Base-by-base conservation (phyloP, 257 asterid genomes). In the Solanum dulcamara region DNA sequence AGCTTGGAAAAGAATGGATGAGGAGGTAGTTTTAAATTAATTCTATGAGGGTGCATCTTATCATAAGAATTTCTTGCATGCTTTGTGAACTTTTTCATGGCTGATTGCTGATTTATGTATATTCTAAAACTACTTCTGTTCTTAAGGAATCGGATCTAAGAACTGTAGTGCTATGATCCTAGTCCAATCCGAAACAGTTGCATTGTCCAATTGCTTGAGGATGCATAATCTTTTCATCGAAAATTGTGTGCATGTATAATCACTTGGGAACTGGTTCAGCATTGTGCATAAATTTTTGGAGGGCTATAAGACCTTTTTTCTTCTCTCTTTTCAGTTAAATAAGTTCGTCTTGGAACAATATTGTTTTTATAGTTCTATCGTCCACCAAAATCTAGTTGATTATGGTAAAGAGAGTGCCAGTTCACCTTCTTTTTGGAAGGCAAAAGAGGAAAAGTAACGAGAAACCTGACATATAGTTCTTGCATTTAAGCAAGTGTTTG, bases 1-100 rank as follows among this genome's bases (percentile, higher is more conserved):
- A 82, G 80, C 91, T 53, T 95, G 98, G 99, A 91, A 91, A 89
- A 86, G 88, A 83, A 88, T 97, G 59, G 97, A 97, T 46, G 98
- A 92, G 79, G 99, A 95, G 97, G 98, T 96, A 38, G 6, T 91
- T 70, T 68, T 84, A 7, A 14, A 44, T 75, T 14, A 7, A 13
- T 44, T 75, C 4, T 33, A 15, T 4, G 0, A 75, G 14, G 7
- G 38, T 26, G 28, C 26, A 77, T 46, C 40, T 44, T 30, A 46
- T 46, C 40, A 14, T 15, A 75, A 15, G 14, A 30, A 32, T 68
- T 35, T 15, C 7, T 68, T 68, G 28, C 26, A 18, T 68, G 79
- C 28, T 4, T 68, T 9, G 4, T 68, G 28, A 68, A 35, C 48
- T 35, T 68, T 33, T 68, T 68, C 48, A 68, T 3, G 15, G 48